phyloP scores from a whole-genome alignment of 1,284 basidiomycete species.

The Baeospora myosura region DNA sequence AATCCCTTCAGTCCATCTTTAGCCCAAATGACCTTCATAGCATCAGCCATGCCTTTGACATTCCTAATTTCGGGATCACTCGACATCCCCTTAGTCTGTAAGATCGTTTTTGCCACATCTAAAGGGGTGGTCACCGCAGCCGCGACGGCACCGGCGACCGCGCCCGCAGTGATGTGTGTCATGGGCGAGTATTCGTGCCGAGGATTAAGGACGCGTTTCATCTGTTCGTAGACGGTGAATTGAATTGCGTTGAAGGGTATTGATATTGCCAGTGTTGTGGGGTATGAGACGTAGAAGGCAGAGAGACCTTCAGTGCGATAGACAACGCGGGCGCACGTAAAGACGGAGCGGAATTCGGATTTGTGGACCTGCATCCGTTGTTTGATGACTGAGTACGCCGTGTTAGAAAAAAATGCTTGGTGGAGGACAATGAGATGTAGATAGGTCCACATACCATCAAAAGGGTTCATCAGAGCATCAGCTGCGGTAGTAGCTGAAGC shows the following conservation, averaged over 20 bases:
- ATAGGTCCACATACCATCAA: constrained; percentile 71
- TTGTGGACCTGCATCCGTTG: constrained; percentile 98
- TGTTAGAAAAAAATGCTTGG: constrained; percentile 3
- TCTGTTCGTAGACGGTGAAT: constrained; percentile 93
- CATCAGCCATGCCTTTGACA: constrained; percentile 82
- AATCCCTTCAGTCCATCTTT: constrained; percentile 86
- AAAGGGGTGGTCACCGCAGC: constrained; percentile 95
- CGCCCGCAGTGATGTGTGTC: constrained; percentile 89
- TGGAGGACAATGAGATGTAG: constrained; percentile 8
- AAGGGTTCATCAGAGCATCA: constrained; percentile 99
- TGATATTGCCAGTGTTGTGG: constrained; percentile 93
- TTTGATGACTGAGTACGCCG: constrained; percentile 74
- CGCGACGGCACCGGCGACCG: constrained; percentile 88
- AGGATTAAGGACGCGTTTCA: constrained; percentile 87
- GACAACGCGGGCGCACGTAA: constrained; percentile 77
- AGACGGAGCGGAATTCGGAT: constrained; percentile 82
- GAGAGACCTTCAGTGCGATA: constrained; percentile 81
- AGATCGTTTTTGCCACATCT: constrained; percentile 96
- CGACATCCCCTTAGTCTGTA: constrained; percentile 90
- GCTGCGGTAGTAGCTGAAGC: constrained; percentile 92
- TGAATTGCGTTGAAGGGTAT: constrained; percentile 98
- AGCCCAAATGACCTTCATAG: constrained; percentile 82
- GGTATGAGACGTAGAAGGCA: constrained; percentile 98
- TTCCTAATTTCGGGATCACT: constrained; percentile 78
- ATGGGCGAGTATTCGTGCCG: constrained; percentile 80